phyloP scores from a whole-genome alignment of 2,329 filamentous ascomycete genomes.

The Apiospora kogelbergensis region DNA sequence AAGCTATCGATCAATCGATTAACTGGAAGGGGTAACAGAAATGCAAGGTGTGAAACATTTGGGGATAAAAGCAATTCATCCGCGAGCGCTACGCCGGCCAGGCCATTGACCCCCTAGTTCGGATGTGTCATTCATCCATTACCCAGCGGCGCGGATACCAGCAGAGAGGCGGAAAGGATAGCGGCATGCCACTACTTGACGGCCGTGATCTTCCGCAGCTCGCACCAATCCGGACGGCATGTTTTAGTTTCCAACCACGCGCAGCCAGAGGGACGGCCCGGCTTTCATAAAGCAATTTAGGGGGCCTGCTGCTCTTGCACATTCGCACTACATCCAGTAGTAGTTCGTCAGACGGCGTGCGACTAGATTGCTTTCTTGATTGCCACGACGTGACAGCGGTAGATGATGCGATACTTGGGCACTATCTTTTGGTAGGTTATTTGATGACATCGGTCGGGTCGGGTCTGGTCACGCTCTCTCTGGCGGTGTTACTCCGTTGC shows the following conservation, averaged over 20 bases:
- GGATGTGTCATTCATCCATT: neutral
- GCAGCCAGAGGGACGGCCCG: conserved; percentile 1
- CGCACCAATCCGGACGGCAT: neutral
- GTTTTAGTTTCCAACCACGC: neutral
- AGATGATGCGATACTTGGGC: neutral
- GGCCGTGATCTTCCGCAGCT: neutral
- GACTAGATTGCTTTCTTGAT: neutral
- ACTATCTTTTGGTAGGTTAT: neutral
- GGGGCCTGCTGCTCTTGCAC: neutral
- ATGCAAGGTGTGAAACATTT: neutral
- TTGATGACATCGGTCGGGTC: neutral
- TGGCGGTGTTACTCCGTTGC: neutral
- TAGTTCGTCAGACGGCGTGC: neutral
- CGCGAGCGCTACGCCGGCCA: neutral
- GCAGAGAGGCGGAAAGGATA: neutral
- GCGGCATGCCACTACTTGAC: neutral
- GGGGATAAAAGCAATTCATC: neutral
- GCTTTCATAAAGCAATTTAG: neutral
- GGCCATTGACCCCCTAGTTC: neutral
- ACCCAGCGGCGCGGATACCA: neutral
- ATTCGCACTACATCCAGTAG: neutral
- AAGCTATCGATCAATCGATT: neutral
- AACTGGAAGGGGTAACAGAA: neutral
- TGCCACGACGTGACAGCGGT: neutral
- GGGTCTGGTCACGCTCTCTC: too few relatives aligned